Conservation (phyloP, 2,329 filamentous ascomycete genomes). For the Fusarium sp. region DNA sequence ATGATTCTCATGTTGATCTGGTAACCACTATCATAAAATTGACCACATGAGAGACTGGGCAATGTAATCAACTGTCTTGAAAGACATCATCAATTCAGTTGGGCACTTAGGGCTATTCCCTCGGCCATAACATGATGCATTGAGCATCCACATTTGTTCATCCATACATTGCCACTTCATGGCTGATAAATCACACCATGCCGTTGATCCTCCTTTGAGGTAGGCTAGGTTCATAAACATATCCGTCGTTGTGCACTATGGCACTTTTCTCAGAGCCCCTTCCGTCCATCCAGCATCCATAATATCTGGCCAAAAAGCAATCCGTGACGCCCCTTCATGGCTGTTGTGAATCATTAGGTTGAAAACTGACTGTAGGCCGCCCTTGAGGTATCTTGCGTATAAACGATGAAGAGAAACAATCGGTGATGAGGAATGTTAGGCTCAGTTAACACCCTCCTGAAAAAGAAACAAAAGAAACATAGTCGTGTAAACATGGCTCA, state of each 20-base stretch:
- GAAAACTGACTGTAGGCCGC: conserved; percentile 35
- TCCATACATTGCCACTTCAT: conserved; percentile 22
- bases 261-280: neutral
- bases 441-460: neutral
- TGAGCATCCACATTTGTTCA: conserved; percentile 24
- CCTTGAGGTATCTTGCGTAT: conserved; percentile 45
- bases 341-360: conserved; percentile 37
- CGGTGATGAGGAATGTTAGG: neutral
- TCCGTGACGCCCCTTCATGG: conserved; percentile 42
- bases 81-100: conserved; percentile 12
- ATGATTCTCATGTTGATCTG: neutral
- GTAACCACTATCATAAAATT: neutral
- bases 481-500: conserved; percentile 16
- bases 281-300: conserved; percentile 12
- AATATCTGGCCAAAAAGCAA: conserved; percentile 21
- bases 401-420: conserved; percentile 26
- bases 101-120: conserved; percentile 5
- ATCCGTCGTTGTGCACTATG: conserved; percentile 31
- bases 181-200: conserved; percentile 26
- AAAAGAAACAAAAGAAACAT: conserved; percentile 16
- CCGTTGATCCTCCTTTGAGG: conserved; percentile 16
- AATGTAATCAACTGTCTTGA: neutral
- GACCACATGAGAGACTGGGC: neutral
- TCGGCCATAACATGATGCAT: conserved; percentile 24
- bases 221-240: conserved; percentile 21